phyloP scores from a whole-genome alignment of 2,329 filamentous ascomycete genomes.

The Aureobasidium pullulans region DNA sequence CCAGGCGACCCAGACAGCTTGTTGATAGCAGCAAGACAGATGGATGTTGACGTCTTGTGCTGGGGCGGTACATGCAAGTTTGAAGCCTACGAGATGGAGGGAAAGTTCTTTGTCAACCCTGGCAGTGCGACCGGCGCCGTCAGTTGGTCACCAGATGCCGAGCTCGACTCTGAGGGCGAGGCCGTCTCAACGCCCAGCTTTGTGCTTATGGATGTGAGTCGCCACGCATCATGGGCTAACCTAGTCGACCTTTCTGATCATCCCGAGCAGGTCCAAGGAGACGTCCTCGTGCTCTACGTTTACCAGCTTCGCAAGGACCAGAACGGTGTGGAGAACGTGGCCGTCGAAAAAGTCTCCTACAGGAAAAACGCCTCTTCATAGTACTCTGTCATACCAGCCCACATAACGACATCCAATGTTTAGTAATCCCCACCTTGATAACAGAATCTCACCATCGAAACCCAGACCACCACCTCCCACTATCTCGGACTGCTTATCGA shows the following conservation, averaged over 20 bases:
- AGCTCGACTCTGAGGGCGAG: slow-evolving; percentile 35
- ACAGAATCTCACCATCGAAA: not conserved
- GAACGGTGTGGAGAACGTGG: slow-evolving; percentile 46
- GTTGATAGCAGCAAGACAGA: slow-evolving; percentile 60
- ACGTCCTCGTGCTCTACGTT: slow-evolving; percentile 90
- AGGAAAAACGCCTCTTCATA: slow-evolving; percentile 31
- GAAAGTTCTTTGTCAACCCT: slow-evolving; percentile 64
- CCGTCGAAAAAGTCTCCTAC: slow-evolving; percentile 50
- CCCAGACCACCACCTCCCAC: not conserved
- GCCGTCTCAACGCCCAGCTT: slow-evolving; percentile 79
- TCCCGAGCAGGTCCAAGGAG: slow-evolving; percentile 71
- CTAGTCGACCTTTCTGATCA: slow-evolving; percentile 10
- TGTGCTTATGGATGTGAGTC: slow-evolving; percentile 92
- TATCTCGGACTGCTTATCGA: not conserved
- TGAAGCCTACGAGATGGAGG: slow-evolving; percentile 65
- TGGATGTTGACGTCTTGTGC: slow-evolving; percentile 63
- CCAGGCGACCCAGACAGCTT: slow-evolving; percentile 59
- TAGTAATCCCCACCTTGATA: not conserved
- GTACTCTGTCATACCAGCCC: not conserved
- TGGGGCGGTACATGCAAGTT: slow-evolving; percentile 66
- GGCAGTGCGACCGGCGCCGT: slow-evolving; percentile 61
- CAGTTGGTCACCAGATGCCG: slow-evolving; percentile 44
- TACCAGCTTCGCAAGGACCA: slow-evolving; percentile 56
- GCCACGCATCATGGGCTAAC: slow-evolving; percentile 6
- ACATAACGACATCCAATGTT: not conserved